Evolutionary conservation across 257 asterid species (phyloP), one percentile per base, ranked within the genome.

Genomic region (Solanum habrochaites): DNA sequence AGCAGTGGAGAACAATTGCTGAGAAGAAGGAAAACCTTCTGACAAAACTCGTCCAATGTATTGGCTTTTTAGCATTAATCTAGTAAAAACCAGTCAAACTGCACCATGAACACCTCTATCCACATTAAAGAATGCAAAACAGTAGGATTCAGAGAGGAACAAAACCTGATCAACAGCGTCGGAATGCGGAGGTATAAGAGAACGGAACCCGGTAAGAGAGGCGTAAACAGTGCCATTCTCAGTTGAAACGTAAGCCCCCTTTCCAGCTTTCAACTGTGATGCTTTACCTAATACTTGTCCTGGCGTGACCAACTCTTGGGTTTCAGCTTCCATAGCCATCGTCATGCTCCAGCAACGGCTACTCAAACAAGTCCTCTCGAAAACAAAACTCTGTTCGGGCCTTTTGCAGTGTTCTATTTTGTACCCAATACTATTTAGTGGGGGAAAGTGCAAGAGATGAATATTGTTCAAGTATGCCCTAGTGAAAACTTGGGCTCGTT

Each of bases 221-320:
- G 99, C 95, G 90, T 92, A 93, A 4, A 95, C 88, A 23, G 88
- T 90, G 49, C 91, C 93, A 64, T 93, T 90, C 83, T 92, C 88
- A 35, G 93, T 47, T 5, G 98, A 92, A 47, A 91, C 87, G 74
- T 95, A 95, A 23, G 98, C 92, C n/a, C 99, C 99, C 49, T 87
- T 89, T 4, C 99, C 99, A 40, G 96, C 93, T 87, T 90, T 95
- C 29, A 93, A 56, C 86, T 95, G 97, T 18, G 93, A 88, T 3
- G 93, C 89, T 90, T 89, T 91, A 4, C 99, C 99, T 89, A 97
- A 88, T n/a, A 92, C 89, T 82, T 95, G 97, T 85, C 99, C 99
- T 1, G 99, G 99, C 4, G 98, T 94, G 74, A 94, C 98, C 64
- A 94, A 86, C 85, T 40, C 85, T 35, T 67, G 92, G 83, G 62